Conservation (phyloP, 2,329 filamentous ascomycete genomes). For the Colletotrichum godetiae region DNA sequence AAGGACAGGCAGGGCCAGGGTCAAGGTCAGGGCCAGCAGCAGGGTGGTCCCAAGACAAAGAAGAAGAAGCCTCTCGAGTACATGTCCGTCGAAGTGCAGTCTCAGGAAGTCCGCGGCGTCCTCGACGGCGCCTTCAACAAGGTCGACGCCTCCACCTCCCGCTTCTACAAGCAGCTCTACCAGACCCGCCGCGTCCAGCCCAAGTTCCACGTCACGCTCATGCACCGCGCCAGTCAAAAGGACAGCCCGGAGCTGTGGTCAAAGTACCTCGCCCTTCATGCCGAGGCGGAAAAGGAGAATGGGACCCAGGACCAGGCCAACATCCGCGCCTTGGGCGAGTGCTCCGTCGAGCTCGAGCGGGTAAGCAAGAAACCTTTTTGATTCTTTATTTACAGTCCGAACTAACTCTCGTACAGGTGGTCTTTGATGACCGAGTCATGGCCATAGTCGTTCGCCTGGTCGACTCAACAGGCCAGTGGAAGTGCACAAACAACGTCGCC, state of each 20-base stretch:
- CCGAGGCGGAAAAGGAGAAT: slow-evolving; percentile 48
- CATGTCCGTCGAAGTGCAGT: slow-evolving; percentile 62
- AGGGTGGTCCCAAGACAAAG: slow-evolving; percentile 44
- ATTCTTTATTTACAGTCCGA: no score
- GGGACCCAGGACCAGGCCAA: slow-evolving; percentile 46
- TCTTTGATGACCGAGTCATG: slow-evolving; percentile 92
- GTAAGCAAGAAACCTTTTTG: slow-evolving; percentile 46
- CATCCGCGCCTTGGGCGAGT: slow-evolving; percentile 65
- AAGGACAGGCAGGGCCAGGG: slow-evolving; percentile 42
- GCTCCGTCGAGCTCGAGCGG: slow-evolving; percentile 72
- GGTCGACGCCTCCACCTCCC: slow-evolving; percentile 56
- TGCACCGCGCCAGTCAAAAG: slow-evolving; percentile 77
- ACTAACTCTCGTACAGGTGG: slow-evolving; percentile 58
- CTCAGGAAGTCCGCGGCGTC: slow-evolving; percentile 57
- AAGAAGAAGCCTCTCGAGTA: slow-evolving; percentile 67
- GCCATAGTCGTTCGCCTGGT: slow-evolving; percentile 84
- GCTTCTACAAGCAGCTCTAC: slow-evolving; percentile 81
- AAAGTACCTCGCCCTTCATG: slow-evolving; percentile 73
- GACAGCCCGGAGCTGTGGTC: slow-evolving; percentile 80
- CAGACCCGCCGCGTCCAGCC: slow-evolving; percentile 80
- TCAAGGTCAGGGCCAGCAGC: slow-evolving; percentile 40
- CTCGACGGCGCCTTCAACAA: slow-evolving; percentile 77
- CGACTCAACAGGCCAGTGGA: slow-evolving; percentile 67
- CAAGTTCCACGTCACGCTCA: slow-evolving; percentile 94
- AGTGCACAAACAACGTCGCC: slow-evolving; percentile 80